Conservation (phyloP, 2,329 filamentous ascomycete genomes). For the Alternaria triticimaculans region DNA sequence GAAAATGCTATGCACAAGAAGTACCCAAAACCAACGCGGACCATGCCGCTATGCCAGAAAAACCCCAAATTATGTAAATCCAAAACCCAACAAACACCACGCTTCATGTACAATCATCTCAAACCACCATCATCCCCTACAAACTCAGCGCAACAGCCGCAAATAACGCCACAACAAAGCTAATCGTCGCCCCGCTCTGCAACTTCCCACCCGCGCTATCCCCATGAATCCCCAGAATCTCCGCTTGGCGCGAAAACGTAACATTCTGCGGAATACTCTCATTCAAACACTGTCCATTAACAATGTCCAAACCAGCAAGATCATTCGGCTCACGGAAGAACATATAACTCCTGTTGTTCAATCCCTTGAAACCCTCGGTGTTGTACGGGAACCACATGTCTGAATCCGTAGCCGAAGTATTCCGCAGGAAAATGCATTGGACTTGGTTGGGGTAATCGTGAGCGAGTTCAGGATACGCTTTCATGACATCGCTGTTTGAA, state of each 20-base stretch:
- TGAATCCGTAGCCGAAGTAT: conserved; percentile 72
- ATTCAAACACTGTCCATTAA: conserved; percentile 72
- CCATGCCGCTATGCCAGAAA: background rate
- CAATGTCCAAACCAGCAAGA: conserved; percentile 69
- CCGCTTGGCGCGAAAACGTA: conserved; percentile 62
- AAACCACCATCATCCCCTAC: conserved; percentile 11
- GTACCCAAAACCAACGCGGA: background rate
- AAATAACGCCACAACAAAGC: conserved; percentile 43
- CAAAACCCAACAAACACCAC: background rate
- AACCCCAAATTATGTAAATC: background rate
- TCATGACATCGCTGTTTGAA: conserved; percentile 78
- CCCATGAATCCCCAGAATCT: conserved; percentile 46
- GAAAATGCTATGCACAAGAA: background rate
- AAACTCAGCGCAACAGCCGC: conserved; percentile 35
- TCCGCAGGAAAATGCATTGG: conserved; percentile 78
- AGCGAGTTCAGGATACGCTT: conserved; percentile 65
- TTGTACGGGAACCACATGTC: conserved; percentile 76
- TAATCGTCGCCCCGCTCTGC: conserved; percentile 37
- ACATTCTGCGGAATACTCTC: conserved; percentile 68
- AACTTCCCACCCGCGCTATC: conserved; percentile 30
- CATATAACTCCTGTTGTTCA: conserved; percentile 75
- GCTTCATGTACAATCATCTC: background rate
- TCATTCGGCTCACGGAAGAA: conserved; percentile 79
- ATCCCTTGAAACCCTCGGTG: conserved; percentile 71
- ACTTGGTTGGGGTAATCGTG: conserved; percentile 73